A percentile compares a stretch with the other conserved stretches of the same genome.
phyloP scores from a whole-genome alignment of 371 early-diverging fungal species.

The Lichtheimia corymbifera region DNA sequence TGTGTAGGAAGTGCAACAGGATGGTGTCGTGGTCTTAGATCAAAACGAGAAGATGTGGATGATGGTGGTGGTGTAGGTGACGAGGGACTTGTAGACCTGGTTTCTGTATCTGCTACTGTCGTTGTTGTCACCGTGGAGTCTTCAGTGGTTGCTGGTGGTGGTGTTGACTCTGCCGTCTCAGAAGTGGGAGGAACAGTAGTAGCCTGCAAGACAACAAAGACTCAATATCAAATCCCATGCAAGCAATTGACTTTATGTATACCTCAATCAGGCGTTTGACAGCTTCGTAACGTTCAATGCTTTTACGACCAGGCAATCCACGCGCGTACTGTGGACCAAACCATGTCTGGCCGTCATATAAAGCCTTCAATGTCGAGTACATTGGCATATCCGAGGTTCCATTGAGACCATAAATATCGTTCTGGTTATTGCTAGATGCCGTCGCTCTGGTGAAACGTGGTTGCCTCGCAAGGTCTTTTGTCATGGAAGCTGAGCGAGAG shows the following conservation, averaged over 20 bases:
- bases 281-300: constrained; percentile 15
- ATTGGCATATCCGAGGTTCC: constrained; percentile 3
- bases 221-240: not conserved
- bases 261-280: constrained; percentile 11
- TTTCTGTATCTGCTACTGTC: not conserved
- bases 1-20: constrained; percentile 15
- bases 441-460: too few relatives aligned
- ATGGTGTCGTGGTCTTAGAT: not conserved
- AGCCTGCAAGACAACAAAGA: too few relatives aligned
- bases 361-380: constrained; percentile 13
- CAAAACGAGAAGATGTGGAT: too few relatives aligned
- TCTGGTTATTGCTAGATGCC: too few relatives aligned
- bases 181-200: too few relatives aligned
- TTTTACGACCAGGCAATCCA: constrained; percentile 13
- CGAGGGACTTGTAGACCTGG: too few relatives aligned
- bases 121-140: not conserved
- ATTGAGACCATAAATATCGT: too few relatives aligned
- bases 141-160: not conserved
- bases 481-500: too few relatives aligned
- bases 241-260: not conserved
- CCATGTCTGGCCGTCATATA: constrained; percentile 12
- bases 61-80: too few relatives aligned
- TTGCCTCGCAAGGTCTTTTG: too few relatives aligned
- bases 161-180: too few relatives aligned
- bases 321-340: constrained; percentile 17